Percentiles rank a stretch among this genome's conserved stretches.
Evolutionary conservation across 1,284 basidiomycete species (phyloP).

Genomic region (Ganoderma lingzhi): DNA sequence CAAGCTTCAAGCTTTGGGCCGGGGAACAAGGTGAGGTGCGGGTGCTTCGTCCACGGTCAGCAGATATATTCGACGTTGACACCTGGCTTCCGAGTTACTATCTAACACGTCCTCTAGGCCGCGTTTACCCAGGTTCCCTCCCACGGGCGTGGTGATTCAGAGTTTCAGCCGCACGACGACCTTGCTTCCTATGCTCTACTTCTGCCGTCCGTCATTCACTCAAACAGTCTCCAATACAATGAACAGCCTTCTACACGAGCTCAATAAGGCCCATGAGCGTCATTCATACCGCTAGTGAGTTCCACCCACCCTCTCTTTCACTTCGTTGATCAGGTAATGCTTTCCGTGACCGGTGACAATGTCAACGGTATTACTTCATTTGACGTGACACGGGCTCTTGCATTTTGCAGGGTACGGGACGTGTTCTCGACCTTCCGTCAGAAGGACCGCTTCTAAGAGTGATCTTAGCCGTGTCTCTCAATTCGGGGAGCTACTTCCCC

Average conservation of each 20-base stretch:
- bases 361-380: background rate
- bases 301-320: background rate
- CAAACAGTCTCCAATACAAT: background rate
- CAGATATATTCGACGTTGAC: background rate
- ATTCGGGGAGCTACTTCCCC: background rate
- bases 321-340: background rate
- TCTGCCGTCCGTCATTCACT: background rate
- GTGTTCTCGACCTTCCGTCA: background rate
- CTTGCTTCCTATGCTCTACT: background rate
- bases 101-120: background rate
- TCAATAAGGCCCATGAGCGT: background rate
- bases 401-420: too few species aligned
- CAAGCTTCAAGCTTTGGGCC: background rate
- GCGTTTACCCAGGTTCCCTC: background rate
- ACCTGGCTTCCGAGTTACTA: background rate
- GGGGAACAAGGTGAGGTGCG: background rate
- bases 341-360: background rate
- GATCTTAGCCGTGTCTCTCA: background rate
- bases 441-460: background rate
- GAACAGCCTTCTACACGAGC: background rate
- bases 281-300: background rate
- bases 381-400: background rate
- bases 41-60: conserved; percentile 1
- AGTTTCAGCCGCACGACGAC: background rate
- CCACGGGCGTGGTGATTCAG: background rate